A percentile compares a stretch with the other conserved stretches of the same genome.
phyloP scores from a whole-genome alignment of 805 yeast genomes.

The Saturnispora halmiae region DNA sequence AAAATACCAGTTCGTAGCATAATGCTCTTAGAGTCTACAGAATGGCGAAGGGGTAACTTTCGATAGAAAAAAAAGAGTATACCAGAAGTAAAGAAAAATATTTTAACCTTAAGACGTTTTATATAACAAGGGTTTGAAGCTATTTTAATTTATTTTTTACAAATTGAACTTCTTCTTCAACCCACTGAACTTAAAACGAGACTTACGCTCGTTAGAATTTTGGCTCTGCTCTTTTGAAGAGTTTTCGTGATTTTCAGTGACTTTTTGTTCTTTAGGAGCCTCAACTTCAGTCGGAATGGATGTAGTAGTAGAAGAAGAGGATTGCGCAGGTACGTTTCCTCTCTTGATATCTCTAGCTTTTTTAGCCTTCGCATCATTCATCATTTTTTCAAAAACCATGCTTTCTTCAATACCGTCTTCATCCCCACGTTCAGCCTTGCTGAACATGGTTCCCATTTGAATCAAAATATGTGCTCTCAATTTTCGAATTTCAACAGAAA shows the following conservation, averaged over 20 bases:
- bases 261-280: too few species aligned
- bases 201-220: not conserved
- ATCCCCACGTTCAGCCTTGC: slow-evolving; percentile 48
- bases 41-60: slow-evolving; percentile 15
- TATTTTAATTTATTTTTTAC: not conserved
- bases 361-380: slow-evolving; percentile 27
- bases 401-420: slow-evolving; percentile 70
- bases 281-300: not conserved
- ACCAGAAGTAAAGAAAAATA: not conserved
- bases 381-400: slow-evolving; percentile 52
- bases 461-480: slow-evolving; percentile 57
- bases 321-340: slow-evolving; percentile 10
- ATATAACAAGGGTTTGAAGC: slow-evolving; percentile 1
- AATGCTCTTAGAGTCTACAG: not conserved
- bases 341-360: slow-evolving; percentile 25
- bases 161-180: slow-evolving; percentile 10
- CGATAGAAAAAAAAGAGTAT: slow-evolving; percentile 10
- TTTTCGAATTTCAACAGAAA: slow-evolving; percentile 36
- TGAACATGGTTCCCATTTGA: slow-evolving; percentile 56
- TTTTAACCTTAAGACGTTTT: not conserved
- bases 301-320: not conserved
- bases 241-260: too few species aligned
- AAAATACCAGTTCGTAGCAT: not conserved
- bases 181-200: slow-evolving; percentile 10
- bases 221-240: too few species aligned